These are phyloP conservation scores for Pseudophaeomoniella oleicola DNA, from an alignment of 2,329 filamentous ascomycete genomes.

Conservation along the genomic window DNA sequence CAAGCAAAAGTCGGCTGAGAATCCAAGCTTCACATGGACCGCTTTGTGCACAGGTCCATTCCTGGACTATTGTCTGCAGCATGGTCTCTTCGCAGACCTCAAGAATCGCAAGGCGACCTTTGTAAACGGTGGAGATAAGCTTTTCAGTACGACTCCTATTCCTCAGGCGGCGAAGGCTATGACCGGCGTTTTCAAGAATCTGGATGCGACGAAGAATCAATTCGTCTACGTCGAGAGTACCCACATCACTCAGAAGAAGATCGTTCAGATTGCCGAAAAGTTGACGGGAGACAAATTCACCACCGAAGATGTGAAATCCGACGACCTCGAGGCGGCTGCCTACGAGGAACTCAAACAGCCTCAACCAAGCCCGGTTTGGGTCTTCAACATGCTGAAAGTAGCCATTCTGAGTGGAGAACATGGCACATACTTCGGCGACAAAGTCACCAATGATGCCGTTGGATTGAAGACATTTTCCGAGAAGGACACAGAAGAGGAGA, in stretches of 20 bases:
- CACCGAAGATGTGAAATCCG: conserved; percentile 4
- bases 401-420: conserved; percentile 1
- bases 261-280: conserved; percentile 20
- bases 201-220: conserved; percentile 38
- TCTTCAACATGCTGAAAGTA: background rate
- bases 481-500: background rate
- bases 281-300: conserved; percentile 9
- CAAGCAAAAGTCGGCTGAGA: conserved; percentile 7
- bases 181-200: conserved; percentile 32
- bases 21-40: conserved; percentile 17
- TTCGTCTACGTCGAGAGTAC: conserved; percentile 31
- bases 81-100: conserved; percentile 30
- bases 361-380: background rate
- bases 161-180: conserved; percentile 32
- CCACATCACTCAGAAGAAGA: conserved; percentile 28
- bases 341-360: conserved; percentile 2
- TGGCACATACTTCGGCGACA: conserved; percentile 2
- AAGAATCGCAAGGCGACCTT: conserved; percentile 27
- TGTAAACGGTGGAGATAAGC: conserved; percentile 34
- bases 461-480: background rate
- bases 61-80: conserved; percentile 10
- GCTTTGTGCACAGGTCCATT: conserved; percentile 5
- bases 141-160: conserved; percentile 36
- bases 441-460: background rate
- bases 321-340: background rate